Evolutionary conservation across 176 grass and related monocot genomes (phyloP).

Genomic region (Triticum monococcum): DNA sequence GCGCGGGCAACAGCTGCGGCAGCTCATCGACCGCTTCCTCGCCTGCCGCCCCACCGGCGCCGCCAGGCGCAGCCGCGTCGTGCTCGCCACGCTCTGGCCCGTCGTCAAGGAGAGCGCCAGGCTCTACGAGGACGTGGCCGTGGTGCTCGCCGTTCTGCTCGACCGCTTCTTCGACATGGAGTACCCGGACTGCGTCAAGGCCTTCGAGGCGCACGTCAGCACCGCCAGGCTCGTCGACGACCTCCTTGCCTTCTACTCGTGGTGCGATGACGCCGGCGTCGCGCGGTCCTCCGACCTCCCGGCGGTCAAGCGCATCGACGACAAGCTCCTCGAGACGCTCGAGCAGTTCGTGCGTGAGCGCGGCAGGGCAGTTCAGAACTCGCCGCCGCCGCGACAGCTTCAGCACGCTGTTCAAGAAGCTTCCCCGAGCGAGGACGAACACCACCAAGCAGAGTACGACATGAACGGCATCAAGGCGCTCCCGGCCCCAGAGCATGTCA

Average conservation of each 20-base stretch:
- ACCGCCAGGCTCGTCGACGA: conserved; percentile 65
- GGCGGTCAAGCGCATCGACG: conserved; percentile 56
- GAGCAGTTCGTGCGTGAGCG: conserved; percentile 72
- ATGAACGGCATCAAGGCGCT: conserved; percentile 60
- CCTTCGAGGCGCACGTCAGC: conserved; percentile 63
- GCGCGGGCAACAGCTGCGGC: conserved; percentile 53
- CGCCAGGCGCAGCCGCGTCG: conserved; percentile 51
- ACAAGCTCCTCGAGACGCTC: conserved; percentile 54
- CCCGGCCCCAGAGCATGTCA: conserved; percentile 40
- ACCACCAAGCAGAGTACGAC: not conserved
- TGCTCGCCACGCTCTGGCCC: conserved; percentile 36
- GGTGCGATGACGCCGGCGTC: conserved; percentile 60
- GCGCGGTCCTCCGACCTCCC: conserved; percentile 50
- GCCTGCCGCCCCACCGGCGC: conserved; percentile 63
- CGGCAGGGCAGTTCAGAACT: conserved; percentile 30
- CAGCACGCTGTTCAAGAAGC: not conserved
- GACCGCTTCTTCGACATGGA: conserved; percentile 91
- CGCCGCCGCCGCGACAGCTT: not conserved
- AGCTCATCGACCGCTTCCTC: conserved; percentile 54
- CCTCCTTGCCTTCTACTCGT: conserved; percentile 52
- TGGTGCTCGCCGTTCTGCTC: conserved; percentile 50
- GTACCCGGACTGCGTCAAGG: conserved; percentile 62
- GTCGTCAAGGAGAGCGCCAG: conserved; percentile 54
- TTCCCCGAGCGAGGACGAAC: not conserved
- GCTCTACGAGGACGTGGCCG: conserved; percentile 50